Conservation (phyloP, 2,329 filamentous ascomycete species). For the Neonectria magnoliae region DNA sequence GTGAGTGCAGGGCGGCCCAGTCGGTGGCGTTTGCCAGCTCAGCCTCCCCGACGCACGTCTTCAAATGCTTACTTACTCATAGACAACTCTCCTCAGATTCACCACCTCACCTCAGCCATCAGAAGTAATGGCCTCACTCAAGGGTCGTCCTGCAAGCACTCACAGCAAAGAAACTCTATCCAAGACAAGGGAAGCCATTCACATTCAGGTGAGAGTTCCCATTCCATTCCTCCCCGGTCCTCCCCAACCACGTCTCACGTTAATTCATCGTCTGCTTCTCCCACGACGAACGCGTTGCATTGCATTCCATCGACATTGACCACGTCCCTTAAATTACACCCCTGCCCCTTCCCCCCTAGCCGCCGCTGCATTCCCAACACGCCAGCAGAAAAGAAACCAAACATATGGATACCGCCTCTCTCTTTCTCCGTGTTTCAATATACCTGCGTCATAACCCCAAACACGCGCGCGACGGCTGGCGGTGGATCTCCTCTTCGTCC, state of each 20-base stretch:
- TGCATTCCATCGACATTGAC: constrained; percentile 19
- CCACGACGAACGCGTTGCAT: neutral
- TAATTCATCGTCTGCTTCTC: neutral
- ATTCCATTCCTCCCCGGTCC: constrained; percentile 1
- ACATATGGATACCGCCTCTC: neutral
- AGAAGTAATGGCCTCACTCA: too few species aligned
- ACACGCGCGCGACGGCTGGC: constrained; percentile 37
- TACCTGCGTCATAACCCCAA: constrained; percentile 27
- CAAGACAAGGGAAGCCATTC: neutral
- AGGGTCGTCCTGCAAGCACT: neutral
- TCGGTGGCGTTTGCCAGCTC: neutral
- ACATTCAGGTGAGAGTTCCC: neutral
- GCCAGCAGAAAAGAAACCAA: too few species aligned
- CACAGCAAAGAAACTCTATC: neutral
- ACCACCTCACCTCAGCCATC: neutral
- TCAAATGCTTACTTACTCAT: neutral
- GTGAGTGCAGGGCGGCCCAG: neutral
- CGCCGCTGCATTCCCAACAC: neutral
- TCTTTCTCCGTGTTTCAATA: constrained; percentile 26
- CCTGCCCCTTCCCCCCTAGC: neutral
- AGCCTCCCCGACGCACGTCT: neutral
- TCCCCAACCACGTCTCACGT: constrained; percentile 13
- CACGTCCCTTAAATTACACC: constrained; percentile 17
- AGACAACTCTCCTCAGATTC: too few species aligned
- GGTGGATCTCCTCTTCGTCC: neutral